Base-by-base conservation (phyloP, 78 protist species). In the Thecamonas trahens region DNA sequence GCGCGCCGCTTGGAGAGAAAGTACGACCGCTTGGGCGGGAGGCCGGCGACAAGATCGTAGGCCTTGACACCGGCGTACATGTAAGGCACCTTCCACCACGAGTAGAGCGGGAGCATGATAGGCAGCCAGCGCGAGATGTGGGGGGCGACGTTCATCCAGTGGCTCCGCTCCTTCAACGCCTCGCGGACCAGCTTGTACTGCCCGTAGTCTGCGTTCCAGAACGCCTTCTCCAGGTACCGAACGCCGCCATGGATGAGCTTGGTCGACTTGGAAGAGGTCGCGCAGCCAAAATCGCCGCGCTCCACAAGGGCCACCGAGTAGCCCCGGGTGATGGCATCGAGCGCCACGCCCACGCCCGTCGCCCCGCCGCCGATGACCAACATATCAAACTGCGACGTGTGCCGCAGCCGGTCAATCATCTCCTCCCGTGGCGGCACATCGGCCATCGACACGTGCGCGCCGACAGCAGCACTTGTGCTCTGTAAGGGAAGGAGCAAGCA, bases 211-310 rank as follows among this genome's bases (percentile, higher is more conserved):
- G 85, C 45, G 39, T 86, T 52, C 70, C 71, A 40, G 54, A 86
- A 65, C 0, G 95, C 95, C 60, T 71, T 69, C 45, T 84, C 83
- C 2, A 92, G 77, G 77, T 92, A 92, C 32, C 96, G 83, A 29
- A 92, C 82, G 37, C 92, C 92, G 20, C 97, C 98, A 65, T 94
- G 98, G 61, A 92, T 73, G 49, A 94, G 86, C 67, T 92, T 94
- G 6, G 98, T 94, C n/a, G 78, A 52, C 32, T 90, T 70, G 45
- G 79, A 58, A 38, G 86, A 73, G 20, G 97, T 91, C 31, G 93
- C 97, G 22, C 83, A 55, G 6, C 88, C 79, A 58, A 90, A 94
- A 77, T 94, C 97, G 44, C 73, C 83, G 22, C 72, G 32, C 32
- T 76, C 81, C 4, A 76, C 63, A 1, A 81, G 64, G 17, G 92